Evolutionary conservation across 129 eudicot species (phyloP).

Genomic region (Ambrosia trifida): DNA sequence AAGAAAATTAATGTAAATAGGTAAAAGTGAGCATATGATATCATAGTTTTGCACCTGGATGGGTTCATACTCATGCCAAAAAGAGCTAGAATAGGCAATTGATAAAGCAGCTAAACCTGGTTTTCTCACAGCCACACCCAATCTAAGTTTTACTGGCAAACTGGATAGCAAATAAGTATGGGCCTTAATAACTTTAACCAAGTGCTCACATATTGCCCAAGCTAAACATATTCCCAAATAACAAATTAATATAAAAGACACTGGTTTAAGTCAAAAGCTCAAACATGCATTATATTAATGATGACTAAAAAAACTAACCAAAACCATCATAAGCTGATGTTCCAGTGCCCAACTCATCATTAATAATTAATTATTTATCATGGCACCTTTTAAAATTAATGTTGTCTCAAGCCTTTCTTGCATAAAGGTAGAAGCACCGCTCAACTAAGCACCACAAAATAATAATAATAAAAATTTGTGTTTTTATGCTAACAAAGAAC

Average conservation of each 20-base stretch:
- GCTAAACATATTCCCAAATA: conserved; percentile 72
- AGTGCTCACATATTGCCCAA: conserved; percentile 98
- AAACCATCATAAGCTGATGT: conserved; percentile 99
- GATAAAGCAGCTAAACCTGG: no score
- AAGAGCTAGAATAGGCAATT: no score
- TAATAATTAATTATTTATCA: conserved; percentile 81
- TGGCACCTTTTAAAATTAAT: conserved; percentile 94
- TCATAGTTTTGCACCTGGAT: no score
- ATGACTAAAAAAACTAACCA: conserved; percentile 58
- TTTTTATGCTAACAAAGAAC: background rate
- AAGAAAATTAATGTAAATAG: no score
- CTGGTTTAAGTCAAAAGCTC: background rate
- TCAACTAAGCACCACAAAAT: conserved; percentile 53
- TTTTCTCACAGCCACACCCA: no score
- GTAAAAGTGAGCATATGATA: no score
- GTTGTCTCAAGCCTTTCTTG: conserved; percentile 99
- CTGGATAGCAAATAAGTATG: conserved; percentile 96
- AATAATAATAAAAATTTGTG: background rate
- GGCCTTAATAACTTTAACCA: conserved; percentile 85
- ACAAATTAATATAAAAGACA: background rate
- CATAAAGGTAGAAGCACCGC: conserved; percentile 98
- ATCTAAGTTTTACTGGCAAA: no score
- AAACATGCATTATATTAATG: background rate
- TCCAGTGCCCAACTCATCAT: conserved; percentile 97
- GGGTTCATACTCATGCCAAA: no score